Conservation (phyloP, 768 basidiomycete genomes). For the Naganishia antarctica region DNA sequence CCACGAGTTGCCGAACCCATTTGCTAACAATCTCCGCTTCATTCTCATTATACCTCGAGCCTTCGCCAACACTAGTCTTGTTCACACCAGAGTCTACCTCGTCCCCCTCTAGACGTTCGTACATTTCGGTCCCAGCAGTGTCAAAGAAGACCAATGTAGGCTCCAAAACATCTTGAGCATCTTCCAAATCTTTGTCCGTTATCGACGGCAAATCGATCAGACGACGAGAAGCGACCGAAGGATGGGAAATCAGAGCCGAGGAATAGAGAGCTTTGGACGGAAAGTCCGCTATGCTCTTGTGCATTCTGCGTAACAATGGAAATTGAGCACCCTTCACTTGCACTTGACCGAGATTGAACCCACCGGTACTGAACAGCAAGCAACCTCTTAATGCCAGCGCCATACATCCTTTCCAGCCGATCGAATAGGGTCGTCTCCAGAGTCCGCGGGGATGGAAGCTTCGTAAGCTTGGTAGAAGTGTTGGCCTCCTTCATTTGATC, state of each 20-base stretch:
- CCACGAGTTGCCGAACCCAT: constrained; percentile 75
- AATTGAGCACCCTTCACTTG: background rate
- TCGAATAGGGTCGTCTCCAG: constrained; percentile 89
- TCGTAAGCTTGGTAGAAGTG: constrained; percentile 27
- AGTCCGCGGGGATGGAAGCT: constrained; percentile 55
- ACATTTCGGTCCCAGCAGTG: constrained; percentile 89
- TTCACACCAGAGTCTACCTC: constrained; percentile 51
- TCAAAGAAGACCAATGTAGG: constrained; percentile 89
- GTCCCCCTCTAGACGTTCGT: constrained; percentile 64
- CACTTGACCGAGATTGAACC: constrained; percentile 8
- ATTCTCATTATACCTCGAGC: constrained; percentile 89
- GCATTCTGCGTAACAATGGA: constrained; percentile 63
- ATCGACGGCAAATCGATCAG: constrained; percentile 65
- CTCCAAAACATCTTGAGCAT: constrained; percentile 65
- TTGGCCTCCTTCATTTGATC: constrained; percentile 18
- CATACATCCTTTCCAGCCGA: constrained; percentile 82
- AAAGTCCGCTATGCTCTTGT: constrained; percentile 74
- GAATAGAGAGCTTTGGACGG: constrained; percentile 77
- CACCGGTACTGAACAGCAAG: constrained; percentile 75
- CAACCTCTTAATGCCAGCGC: constrained; percentile 73
- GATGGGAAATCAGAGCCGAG: constrained; percentile 64
- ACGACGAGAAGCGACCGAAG: constrained; percentile 66
- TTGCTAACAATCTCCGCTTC: constrained; percentile 78
- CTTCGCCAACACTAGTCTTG: constrained; percentile 54
- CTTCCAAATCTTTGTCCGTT: constrained; percentile 55